Conservation (phyloP, 306 rosid genomes). For the Vigna angularis region DNA sequence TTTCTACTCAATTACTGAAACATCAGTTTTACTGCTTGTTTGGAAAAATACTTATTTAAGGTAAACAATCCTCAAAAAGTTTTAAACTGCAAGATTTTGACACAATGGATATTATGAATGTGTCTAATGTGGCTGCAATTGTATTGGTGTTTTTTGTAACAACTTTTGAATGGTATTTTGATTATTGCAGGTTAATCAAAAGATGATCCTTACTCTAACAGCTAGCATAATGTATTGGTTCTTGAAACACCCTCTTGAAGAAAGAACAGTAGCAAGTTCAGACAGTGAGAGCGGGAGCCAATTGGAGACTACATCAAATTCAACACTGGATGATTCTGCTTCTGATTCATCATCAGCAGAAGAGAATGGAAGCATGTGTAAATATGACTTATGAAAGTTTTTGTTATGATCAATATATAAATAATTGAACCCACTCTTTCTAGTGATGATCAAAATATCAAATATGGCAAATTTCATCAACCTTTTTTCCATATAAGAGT, state of each 20-base stretch:
- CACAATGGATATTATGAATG: too few species aligned
- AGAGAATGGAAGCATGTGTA: conserved; percentile 67
- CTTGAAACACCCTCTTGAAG: conserved; percentile 81
- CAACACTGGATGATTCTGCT: conserved; percentile 88
- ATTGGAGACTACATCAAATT: conserved; percentile 75
- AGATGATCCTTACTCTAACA: conserved; percentile 96
- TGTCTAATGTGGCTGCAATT: too few species aligned
- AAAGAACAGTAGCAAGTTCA: conserved; percentile 62
- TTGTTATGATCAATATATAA: too few species aligned
- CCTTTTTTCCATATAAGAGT: too few species aligned
- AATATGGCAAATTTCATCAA: too few species aligned
- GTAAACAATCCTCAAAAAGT: too few species aligned
- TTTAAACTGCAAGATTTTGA: too few species aligned
- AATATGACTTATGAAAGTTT: conserved; percentile 44
- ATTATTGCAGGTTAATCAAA: conserved; percentile 82
- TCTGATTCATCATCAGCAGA: conserved; percentile 90
- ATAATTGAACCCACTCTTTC: too few species aligned
- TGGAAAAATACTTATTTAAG: neutral
- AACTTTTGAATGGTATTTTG: neutral
- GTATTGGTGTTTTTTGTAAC: neutral
- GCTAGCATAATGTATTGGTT: conserved; percentile 97
- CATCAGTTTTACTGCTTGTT: neutral
- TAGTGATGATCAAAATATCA: too few species aligned
- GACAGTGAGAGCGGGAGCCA: conserved; percentile 87
- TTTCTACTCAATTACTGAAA: neutral